Conservation (phyloP, 1,139 yeast species). For the Candida glucosophila region DNA sequence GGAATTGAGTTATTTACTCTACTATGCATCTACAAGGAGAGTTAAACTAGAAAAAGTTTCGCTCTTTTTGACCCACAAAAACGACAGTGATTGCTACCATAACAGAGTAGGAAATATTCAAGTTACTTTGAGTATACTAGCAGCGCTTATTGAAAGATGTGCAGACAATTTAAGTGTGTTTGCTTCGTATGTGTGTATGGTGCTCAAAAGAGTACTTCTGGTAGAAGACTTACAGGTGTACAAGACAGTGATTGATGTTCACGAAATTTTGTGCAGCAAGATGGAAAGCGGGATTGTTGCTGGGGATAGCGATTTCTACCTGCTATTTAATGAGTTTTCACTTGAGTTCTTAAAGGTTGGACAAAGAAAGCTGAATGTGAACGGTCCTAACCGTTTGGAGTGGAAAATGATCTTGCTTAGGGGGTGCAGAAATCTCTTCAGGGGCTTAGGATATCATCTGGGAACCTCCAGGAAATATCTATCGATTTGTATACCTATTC, state of each 20-base stretch:
- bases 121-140: constrained; percentile 68
- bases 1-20: constrained; percentile 78
- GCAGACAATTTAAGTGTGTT: constrained; percentile 77
- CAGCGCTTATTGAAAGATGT: constrained; percentile 67
- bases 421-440: constrained; percentile 35
- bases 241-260: constrained; percentile 44
- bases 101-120: constrained; percentile 70
- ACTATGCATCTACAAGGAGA: constrained; percentile 87
- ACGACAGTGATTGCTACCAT: constrained; percentile 53
- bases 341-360: constrained; percentile 23
- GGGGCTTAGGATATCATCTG: constrained; percentile 35
- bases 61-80: constrained; percentile 53
- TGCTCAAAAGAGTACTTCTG: constrained; percentile 35
- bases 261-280: constrained; percentile 51
- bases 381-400: constrained; percentile 32
- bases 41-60: constrained; percentile 85
- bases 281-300: constrained; percentile 63
- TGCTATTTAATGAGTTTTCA: constrained; percentile 36
- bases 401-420: constrained; percentile 42
- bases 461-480: constrained; percentile 30
- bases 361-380: constrained; percentile 7
- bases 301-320: constrained; percentile 60
- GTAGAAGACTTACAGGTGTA: constrained; percentile 50
- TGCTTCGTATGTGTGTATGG: constrained; percentile 52
- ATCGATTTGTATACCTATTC: constrained; percentile 30